Evolutionary conservation across 192 early-diverging fungal species (phyloP).

Genomic region (Neocallimastix lanati): DNA sequence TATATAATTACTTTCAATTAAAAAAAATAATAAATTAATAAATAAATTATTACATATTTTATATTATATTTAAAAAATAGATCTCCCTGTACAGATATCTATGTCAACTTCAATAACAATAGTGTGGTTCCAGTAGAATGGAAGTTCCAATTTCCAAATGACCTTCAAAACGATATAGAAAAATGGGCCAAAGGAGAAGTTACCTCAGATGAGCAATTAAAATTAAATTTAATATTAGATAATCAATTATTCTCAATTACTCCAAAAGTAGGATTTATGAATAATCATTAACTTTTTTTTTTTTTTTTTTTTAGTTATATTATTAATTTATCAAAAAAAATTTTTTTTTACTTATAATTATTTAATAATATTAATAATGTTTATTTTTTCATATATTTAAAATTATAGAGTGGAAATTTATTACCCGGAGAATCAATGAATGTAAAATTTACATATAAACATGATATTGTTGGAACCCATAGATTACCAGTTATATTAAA

Average conservation of each 20-base stretch:
- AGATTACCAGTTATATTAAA: conserved; percentile 28
- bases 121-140: conserved; percentile 38
- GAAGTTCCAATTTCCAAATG: conserved; percentile 31
- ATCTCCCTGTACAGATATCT: conserved; percentile 11
- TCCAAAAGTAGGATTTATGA: conserved; percentile 22
- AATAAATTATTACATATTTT: no score
- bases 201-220: conserved; percentile 30
- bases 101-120: conserved; percentile 22
- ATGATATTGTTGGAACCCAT: conserved; percentile 28
- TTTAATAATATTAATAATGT: no score
- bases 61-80: no score
- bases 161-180: conserved; percentile 29
- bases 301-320: no score
- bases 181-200: conserved; percentile 36
- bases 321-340: no score
- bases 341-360: no score
- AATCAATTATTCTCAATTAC: conserved; percentile 24
- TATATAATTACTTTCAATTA: no score
- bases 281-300: no score
- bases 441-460: conserved; percentile 23
- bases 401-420: conserved; percentile 18
- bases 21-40: no score
- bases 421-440: conserved; percentile 19
- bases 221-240: conserved; percentile 28
- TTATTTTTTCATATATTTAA: no score